phyloP scores from a whole-genome alignment of 176 grass and related monocot species.

The Themeda triandra region DNA sequence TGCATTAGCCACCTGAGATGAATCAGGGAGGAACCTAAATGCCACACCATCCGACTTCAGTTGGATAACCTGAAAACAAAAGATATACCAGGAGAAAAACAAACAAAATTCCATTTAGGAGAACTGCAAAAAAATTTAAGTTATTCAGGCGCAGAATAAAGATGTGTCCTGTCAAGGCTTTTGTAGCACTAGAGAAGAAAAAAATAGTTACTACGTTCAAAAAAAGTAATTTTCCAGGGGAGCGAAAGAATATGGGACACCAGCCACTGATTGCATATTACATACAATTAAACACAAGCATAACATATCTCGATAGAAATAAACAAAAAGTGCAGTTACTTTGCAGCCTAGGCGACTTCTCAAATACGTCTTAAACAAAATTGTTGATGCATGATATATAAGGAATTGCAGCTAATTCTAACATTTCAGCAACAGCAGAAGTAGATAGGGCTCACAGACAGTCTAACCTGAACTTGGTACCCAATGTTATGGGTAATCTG shows the following conservation, averaged over 20 bases:
- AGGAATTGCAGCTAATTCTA: neutral
- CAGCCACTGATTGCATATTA: neutral
- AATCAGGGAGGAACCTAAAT: conserved; percentile 86
- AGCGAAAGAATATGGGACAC: neutral
- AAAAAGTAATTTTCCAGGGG: neutral
- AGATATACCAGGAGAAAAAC: neutral
- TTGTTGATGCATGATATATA: neutral
- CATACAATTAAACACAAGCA: neutral
- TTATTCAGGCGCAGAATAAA: neutral
- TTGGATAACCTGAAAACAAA: conserved; percentile 70
- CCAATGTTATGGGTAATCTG: neutral
- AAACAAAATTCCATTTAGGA: neutral
- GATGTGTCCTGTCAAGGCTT: neutral
- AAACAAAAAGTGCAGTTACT: neutral
- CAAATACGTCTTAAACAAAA: neutral
- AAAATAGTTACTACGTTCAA: neutral
- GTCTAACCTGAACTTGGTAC: neutral
- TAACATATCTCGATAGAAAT: neutral
- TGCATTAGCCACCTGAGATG: conserved; percentile 83
- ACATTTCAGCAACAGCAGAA: neutral
- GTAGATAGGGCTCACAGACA: neutral
- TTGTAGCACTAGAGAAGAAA: neutral
- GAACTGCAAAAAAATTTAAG: neutral
- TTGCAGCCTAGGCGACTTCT: neutral
- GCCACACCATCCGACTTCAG: conserved; percentile 80